These are phyloP conservation scores for Funneliformis geosporum DNA, from an alignment of 192 early-diverging fungal species.

Conservation along the genomic window DNA sequence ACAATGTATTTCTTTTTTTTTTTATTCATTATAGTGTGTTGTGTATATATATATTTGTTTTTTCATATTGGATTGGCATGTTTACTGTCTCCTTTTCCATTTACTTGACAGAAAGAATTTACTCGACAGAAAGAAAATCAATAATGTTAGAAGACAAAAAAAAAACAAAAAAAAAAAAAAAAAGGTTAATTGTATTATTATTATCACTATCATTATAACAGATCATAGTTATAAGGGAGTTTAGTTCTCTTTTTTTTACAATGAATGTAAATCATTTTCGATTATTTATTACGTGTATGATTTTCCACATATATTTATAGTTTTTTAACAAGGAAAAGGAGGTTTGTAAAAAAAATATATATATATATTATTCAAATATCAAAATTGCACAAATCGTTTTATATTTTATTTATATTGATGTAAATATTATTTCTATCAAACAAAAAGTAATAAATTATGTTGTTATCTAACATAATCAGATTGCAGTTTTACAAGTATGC, in stretches of 20 bases:
- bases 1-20: constrained; percentile 28
- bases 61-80: neutral
- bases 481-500: neutral
- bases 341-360: neutral
- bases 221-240: neutral
- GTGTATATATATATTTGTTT: neutral
- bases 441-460: neutral
- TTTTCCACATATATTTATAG: neutral
- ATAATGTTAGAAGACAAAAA: neutral
- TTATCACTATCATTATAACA: neutral
- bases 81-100: neutral
- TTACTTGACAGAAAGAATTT: neutral
- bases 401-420: neutral
- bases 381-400: neutral
- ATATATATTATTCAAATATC: neutral
- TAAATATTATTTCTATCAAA: neutral
- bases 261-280: too few species aligned
- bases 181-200: neutral
- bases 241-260: too few species aligned
- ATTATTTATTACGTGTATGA: too few species aligned
- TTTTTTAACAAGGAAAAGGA: neutral
- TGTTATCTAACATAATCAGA: neutral
- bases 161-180: neutral
- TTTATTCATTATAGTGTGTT: neutral
- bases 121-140: neutral